Conservation (phyloP, 83 land plant genomes). For the Picea mariana region DNA sequence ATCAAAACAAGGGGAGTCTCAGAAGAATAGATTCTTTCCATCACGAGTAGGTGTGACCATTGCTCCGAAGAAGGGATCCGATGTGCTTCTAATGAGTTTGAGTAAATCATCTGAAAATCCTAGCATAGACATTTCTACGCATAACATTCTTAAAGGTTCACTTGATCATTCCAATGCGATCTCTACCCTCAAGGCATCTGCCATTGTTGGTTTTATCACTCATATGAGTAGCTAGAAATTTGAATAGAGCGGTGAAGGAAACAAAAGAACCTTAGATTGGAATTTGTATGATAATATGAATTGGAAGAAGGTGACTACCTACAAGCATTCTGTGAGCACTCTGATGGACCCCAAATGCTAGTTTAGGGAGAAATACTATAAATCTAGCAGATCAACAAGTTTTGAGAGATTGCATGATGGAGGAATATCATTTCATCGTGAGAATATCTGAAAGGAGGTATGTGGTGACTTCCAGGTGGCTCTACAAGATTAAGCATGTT, state of each 20-base stretch:
- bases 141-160: slow-evolving; percentile 29
- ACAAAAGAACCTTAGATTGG: slow-evolving; percentile 37
- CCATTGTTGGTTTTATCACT: slow-evolving; percentile 20
- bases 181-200: slow-evolving; percentile 29
- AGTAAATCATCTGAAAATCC: slow-evolving; percentile 44
- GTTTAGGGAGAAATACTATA: too few species aligned
- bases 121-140: slow-evolving; percentile 25
- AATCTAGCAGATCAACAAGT: too few species aligned
- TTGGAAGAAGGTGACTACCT: too few species aligned
- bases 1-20: neutral
- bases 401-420: too few species aligned
- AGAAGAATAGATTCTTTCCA: slow-evolving; percentile 45
- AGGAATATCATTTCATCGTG: too few species aligned
- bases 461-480: too few species aligned
- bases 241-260: slow-evolving; percentile 62
- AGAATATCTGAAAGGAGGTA: too few species aligned
- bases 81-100: slow-evolving; percentile 34
- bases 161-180: slow-evolving; percentile 23
- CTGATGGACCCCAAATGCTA: too few species aligned
- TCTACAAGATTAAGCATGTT: too few species aligned
- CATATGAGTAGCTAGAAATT: slow-evolving; percentile 46
- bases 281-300: too few species aligned
- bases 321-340: too few species aligned
- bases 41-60: slow-evolving; percentile 40
- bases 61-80: slow-evolving; percentile 38